Percentiles rank a stretch among this genome's conserved stretches.
These are phyloP conservation scores for Plantago elongata DNA, from an alignment of 257 asterid species.

Conservation along the genomic window DNA sequence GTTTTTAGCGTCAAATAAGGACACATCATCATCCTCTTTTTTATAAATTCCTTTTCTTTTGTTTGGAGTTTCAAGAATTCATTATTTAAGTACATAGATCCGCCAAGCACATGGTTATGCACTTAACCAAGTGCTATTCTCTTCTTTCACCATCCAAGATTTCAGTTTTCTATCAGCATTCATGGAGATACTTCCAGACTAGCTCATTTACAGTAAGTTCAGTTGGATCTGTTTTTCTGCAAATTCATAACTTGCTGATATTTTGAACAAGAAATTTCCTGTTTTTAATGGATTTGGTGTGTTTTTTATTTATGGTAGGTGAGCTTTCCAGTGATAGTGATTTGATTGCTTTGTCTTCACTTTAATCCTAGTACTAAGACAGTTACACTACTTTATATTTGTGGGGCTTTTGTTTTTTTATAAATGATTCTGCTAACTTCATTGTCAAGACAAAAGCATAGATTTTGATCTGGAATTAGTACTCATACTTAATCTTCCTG, in stretches of 20 bases:
- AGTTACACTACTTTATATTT: slow-evolving; percentile 21
- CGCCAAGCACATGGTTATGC: slow-evolving; percentile 55
- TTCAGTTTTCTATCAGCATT: slow-evolving; percentile 16
- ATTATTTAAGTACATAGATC: slow-evolving; percentile 32
- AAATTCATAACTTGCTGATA: slow-evolving; percentile 11
- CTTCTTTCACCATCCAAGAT: slow-evolving; percentile 9
- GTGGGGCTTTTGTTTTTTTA: slow-evolving; percentile 40
- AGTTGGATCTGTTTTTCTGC: neutral
- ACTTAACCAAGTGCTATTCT: slow-evolving; percentile 29
- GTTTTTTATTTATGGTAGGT: slow-evolving; percentile 26
- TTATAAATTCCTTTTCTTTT: slow-evolving; percentile 15
- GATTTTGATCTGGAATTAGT: slow-evolving; percentile 12
- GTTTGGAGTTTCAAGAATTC: slow-evolving; percentile 30
- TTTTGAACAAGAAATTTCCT: slow-evolving; percentile 22
- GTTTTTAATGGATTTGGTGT: neutral
- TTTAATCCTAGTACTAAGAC: slow-evolving; percentile 24
- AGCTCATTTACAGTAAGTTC: slow-evolving; percentile 9
- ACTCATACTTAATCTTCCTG: neutral
- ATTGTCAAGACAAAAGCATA: slow-evolving; percentile 7
- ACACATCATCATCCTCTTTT: slow-evolving; percentile 32
- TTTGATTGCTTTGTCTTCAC: slow-evolving; percentile 40
- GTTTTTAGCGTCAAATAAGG: slow-evolving; percentile 41
- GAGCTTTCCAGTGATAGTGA: slow-evolving; percentile 41
- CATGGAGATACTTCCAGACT: slow-evolving; percentile 12
- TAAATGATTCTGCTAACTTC: slow-evolving; percentile 25